These are phyloP conservation scores for Mycena belliarum DNA, from an alignment of 768 basidiomycete species.

Conservation along the genomic window DNA sequence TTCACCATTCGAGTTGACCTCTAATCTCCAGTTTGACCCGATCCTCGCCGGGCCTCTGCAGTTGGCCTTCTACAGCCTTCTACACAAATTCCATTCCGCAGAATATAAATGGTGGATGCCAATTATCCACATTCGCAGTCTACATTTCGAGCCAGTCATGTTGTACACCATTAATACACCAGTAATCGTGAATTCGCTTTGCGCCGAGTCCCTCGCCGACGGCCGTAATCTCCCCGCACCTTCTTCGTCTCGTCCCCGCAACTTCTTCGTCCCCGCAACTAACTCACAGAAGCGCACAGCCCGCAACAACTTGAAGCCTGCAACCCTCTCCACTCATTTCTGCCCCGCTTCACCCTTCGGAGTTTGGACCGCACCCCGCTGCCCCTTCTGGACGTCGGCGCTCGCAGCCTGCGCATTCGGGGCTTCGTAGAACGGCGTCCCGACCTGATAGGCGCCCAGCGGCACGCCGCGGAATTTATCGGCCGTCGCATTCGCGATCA, in stretches of 20 bases:
- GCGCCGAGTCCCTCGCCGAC: not conserved
- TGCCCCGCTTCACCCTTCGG: not conserved
- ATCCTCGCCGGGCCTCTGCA: too few relatives aligned
- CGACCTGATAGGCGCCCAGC: slow-evolving; percentile 16
- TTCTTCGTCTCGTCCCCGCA: too few relatives aligned
- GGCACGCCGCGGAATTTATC: slow-evolving; percentile 20
- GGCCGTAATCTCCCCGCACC: too few relatives aligned
- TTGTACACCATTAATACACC: slow-evolving; percentile 13
- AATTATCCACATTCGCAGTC: not conserved
- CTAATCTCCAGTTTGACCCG: too few relatives aligned
- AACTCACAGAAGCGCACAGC: too few relatives aligned
- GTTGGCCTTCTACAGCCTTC: too few relatives aligned
- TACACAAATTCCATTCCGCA: not conserved
- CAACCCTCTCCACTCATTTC: not conserved
- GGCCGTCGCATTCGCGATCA: slow-evolving; percentile 12
- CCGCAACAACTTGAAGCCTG: too few relatives aligned
- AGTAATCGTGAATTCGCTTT: not conserved
- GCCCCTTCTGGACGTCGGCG: not conserved
- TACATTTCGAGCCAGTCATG: not conserved
- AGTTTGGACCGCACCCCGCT: not conserved
- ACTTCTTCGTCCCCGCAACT: too few relatives aligned
- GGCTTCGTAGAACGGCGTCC: slow-evolving; percentile 9
- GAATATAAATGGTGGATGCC: not conserved
- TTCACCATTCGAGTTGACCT: too few relatives aligned
- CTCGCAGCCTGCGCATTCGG: not conserved